Evolutionary conservation across 768 basidiomycete genomes (phyloP).

Genomic region (Leccinum incarnatum): DNA sequence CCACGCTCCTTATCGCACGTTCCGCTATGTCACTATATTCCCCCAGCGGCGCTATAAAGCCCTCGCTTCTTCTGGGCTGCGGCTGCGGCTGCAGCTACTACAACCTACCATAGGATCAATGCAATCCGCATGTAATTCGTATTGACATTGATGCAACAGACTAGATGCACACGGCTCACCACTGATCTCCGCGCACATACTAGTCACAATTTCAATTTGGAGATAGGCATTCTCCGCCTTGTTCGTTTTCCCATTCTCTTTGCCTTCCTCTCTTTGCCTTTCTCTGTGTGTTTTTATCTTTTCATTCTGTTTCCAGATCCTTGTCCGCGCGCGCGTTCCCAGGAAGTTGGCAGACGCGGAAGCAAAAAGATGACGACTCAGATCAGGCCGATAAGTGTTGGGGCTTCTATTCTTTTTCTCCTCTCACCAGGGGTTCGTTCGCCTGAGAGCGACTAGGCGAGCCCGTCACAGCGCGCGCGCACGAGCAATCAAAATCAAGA

Average conservation of each 20-base stretch:
- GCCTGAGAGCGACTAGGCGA: background rate
- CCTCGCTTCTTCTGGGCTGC: background rate
- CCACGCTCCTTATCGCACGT: slow-evolving; percentile 11
- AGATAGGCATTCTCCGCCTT: background rate
- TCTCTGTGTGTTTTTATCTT: background rate
- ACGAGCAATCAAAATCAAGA: background rate
- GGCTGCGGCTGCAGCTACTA: background rate
- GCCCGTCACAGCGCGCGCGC: background rate
- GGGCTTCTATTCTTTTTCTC: background rate
- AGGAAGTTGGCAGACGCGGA: background rate
- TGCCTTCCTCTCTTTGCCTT: background rate
- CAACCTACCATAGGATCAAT: slow-evolving; percentile 16
- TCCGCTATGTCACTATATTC: background rate
- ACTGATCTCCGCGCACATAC: slow-evolving; percentile 14
- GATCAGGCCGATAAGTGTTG: slow-evolving; percentile 3
- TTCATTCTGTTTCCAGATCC: slow-evolving; percentile 3
- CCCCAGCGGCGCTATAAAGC: background rate
- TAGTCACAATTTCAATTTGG: slow-evolving; percentile 11
- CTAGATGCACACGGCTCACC: slow-evolving; percentile 1
- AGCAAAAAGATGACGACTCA: background rate
- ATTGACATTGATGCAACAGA: background rate
- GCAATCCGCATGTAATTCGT: slow-evolving; percentile 3
- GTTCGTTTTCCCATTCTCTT: background rate
- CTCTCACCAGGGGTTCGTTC: background rate
- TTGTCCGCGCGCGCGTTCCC: slow-evolving; percentile 6